phyloP scores from a whole-genome alignment of 495 filamentous ascomycete species.

The Staphylotrichum longicolle region DNA sequence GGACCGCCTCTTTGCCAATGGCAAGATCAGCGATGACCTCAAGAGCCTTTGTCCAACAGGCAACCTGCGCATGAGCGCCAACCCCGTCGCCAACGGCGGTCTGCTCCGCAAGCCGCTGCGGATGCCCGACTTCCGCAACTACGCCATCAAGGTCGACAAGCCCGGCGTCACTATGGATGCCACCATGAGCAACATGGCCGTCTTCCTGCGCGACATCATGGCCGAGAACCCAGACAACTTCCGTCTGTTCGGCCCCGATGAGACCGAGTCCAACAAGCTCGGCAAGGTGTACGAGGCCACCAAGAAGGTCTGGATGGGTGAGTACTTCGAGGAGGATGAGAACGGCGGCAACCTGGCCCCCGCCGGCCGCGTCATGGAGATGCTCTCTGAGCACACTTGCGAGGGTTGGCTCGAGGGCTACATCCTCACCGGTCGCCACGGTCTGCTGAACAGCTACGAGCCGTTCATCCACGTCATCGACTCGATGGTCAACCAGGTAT shows the following conservation, averaged over 20 bases:
- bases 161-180: slow-evolving; percentile 49
- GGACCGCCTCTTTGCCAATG: slow-evolving; percentile 61
- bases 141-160: slow-evolving; percentile 54
- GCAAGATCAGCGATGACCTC: slow-evolving; percentile 58
- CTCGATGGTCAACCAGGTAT: slow-evolving; percentile 67
- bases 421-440: slow-evolving; percentile 66
- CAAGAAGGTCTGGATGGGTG: slow-evolving; percentile 75
- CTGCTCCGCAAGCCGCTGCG: slow-evolving; percentile 58
- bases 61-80: slow-evolving; percentile 64
- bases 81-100: slow-evolving; percentile 70
- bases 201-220: slow-evolving; percentile 61
- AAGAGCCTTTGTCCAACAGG: slow-evolving; percentile 60
- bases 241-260: slow-evolving; percentile 71
- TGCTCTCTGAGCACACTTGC: slow-evolving; percentile 70
- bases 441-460: slow-evolving; percentile 73
- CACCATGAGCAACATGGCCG: slow-evolving; percentile 65
- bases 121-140: slow-evolving; percentile 63
- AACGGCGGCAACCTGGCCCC: slow-evolving; percentile 65
- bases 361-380: slow-evolving; percentile 71
- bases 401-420: slow-evolving; percentile 79
- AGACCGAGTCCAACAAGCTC: slow-evolving; percentile 76
- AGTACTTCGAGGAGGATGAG: slow-evolving; percentile 68
- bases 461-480: slow-evolving; percentile 78
- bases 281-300: slow-evolving; percentile 62
- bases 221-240: slow-evolving; percentile 59